These are phyloP conservation scores for Aspergillus sclerotiicarbonarius DNA, from an alignment of 495 filamentous ascomycete species.

Conservation along the genomic window DNA sequence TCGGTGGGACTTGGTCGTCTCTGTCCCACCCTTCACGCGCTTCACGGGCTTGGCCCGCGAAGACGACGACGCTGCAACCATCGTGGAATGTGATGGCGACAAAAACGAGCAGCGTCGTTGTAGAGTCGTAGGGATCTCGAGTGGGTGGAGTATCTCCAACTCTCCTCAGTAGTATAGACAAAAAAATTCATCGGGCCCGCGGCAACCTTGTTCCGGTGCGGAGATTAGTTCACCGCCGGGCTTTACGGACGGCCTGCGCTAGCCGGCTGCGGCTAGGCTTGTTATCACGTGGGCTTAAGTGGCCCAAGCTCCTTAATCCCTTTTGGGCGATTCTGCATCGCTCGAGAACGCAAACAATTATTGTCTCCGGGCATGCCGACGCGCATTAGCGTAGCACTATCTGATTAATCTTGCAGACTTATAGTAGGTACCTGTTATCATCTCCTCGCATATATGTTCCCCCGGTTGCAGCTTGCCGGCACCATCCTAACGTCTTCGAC, in stretches of 20 bases:
- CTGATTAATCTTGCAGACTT: neutral
- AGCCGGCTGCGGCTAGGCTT: constrained; percentile 12
- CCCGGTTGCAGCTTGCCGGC: neutral
- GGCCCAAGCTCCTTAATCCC: constrained; percentile 36
- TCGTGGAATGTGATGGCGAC: constrained; percentile 27
- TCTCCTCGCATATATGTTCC: neutral
- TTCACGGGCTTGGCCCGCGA: constrained; percentile 65
- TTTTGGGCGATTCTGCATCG: constrained; percentile 19
- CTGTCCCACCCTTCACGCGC: constrained; percentile 59
- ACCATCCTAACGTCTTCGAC: constrained; percentile 5
- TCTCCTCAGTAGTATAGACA: constrained; percentile 34
- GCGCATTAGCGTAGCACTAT: neutral
- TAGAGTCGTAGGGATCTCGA: constrained; percentile 14
- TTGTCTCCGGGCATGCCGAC: neutral
- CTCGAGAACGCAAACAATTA: neutral
- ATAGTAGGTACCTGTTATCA: neutral
- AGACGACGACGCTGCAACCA: constrained; percentile 60
- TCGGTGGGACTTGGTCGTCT: constrained; percentile 74
- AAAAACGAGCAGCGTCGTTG: constrained; percentile 31
- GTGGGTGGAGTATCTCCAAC: constrained; percentile 14
- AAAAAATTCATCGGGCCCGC: constrained; percentile 47
- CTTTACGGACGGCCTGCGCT: constrained; percentile 15
- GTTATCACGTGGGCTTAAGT: constrained; percentile 29
- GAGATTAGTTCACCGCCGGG: constrained; percentile 23
- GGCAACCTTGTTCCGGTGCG: constrained; percentile 36